Conservation (phyloP, 495 filamentous ascomycete genomes). For the Penicillium paradoxum region DNA sequence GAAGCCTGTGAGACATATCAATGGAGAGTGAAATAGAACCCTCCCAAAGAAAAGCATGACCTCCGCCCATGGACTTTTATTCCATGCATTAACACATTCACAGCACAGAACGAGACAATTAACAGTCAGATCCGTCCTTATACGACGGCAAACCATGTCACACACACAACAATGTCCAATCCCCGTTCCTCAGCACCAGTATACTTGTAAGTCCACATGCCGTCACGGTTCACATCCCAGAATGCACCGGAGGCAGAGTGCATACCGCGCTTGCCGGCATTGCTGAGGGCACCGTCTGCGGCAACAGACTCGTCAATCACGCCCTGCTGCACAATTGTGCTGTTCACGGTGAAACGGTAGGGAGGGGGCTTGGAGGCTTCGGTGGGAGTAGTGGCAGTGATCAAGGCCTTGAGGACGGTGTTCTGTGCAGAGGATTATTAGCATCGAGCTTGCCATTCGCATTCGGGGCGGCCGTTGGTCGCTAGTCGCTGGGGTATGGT, state of each 20-base stretch:
- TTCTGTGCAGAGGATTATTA: conserved; percentile 50
- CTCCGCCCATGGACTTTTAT: not conserved
- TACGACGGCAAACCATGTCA: conserved; percentile 74
- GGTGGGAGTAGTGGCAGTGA: conserved; percentile 69
- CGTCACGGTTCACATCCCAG: conserved; percentile 96
- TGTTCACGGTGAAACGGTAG: conserved; percentile 93
- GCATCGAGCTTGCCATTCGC: not conserved
- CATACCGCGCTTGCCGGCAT: conserved; percentile 85
- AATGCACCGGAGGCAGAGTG: conserved; percentile 91
- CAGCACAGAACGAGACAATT: not conserved
- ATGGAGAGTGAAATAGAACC: conserved; percentile 5
- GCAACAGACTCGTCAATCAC: conserved; percentile 41
- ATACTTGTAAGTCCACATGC: conserved; percentile 97
- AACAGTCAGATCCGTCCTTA: conserved; percentile 11
- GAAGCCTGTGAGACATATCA: conserved; percentile 2
- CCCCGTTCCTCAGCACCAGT: conserved; percentile 77
- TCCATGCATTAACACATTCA: not conserved
- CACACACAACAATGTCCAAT: conserved; percentile 84
- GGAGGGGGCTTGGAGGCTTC: conserved; percentile 41
- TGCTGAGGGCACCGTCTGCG: conserved; percentile 32
- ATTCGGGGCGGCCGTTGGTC: not conserved
- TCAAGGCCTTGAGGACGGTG: conserved; percentile 76
- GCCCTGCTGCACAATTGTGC: conserved; percentile 92
- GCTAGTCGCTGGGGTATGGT: not conserved
- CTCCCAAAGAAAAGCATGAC: not conserved